Conservation (phyloP, 768 basidiomycete genomes). For the Podaxis mareebaensis region DNA sequence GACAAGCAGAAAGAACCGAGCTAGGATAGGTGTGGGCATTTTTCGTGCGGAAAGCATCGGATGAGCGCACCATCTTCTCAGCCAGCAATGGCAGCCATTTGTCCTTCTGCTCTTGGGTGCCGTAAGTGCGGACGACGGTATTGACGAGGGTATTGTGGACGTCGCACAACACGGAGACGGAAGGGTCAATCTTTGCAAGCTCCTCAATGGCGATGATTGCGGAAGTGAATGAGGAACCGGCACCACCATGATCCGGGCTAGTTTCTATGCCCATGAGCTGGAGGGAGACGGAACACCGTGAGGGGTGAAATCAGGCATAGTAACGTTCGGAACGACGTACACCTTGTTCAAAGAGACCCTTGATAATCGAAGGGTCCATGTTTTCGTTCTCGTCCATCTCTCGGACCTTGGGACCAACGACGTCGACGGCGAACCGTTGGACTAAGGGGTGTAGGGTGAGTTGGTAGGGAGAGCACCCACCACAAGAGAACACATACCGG, state of each 20-base stretch:
- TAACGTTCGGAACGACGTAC: constrained; percentile 44
- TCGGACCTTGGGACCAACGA: constrained; percentile 86
- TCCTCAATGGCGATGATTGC: constrained; percentile 98
- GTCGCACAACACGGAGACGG: constrained; percentile 94
- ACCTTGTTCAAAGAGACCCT: constrained; percentile 92
- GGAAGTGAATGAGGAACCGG: constrained; percentile 89
- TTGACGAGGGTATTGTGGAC: constrained; percentile 99
- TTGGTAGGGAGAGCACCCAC: neutral
- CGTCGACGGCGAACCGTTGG: constrained; percentile 83
- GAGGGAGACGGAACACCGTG: neutral
- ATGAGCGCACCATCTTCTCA: constrained; percentile 60
- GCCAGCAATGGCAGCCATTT: constrained; percentile 87
- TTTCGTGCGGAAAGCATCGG: neutral
- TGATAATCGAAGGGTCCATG: constrained; percentile 88
- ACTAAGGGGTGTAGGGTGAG: constrained; percentile 48
- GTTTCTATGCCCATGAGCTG: constrained; percentile 99
- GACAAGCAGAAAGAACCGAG: constrained; percentile 96
- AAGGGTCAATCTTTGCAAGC: constrained; percentile 93
- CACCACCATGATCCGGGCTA: constrained; percentile 75
- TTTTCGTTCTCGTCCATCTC: constrained; percentile 98
- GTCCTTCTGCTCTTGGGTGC: constrained; percentile 79
- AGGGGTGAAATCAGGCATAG: constrained; percentile 11
- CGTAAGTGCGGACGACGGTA: constrained; percentile 88
- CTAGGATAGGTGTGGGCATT: constrained; percentile 38
- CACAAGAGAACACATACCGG: constrained; percentile 52